Evolutionary conservation across 2,329 filamentous ascomycete species (phyloP).

Genomic region (Truncatella angustata): DNA sequence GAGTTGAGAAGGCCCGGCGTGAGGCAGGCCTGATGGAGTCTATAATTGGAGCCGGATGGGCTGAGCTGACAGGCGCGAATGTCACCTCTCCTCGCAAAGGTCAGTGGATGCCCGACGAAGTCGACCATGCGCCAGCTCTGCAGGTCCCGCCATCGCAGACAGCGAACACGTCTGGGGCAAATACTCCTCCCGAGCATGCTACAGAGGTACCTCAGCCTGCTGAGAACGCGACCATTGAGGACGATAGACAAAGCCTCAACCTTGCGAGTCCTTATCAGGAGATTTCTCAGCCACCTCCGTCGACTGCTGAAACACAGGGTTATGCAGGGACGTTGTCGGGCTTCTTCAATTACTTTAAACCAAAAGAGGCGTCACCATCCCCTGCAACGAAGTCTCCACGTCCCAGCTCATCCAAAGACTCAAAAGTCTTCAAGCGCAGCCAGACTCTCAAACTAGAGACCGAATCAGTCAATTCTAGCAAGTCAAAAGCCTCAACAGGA

Average conservation of each 20-base stretch:
- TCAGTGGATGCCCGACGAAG: slow-evolving; percentile 38
- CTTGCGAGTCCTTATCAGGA: slow-evolving; percentile 37
- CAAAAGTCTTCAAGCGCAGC: slow-evolving; percentile 72
- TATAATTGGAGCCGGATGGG: slow-evolving; percentile 91
- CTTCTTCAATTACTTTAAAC: slow-evolving; percentile 74
- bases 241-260: slow-evolving; percentile 59
- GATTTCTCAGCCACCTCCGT: slow-evolving; percentile 17
- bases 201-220: slow-evolving; percentile 70
- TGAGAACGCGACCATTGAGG: slow-evolving; percentile 63
- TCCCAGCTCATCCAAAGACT: slow-evolving; percentile 48
- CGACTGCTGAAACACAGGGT: slow-evolving; percentile 28
- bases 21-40: slow-evolving; percentile 92
- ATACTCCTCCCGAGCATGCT: slow-evolving; percentile 34
- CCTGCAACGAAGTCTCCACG: background rate
- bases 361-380: slow-evolving; percentile 46
- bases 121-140: slow-evolving; percentile 24
- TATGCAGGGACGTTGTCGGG: slow-evolving; percentile 55
- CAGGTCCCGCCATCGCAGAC: slow-evolving; percentile 21
- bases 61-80: slow-evolving; percentile 78
- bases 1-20: slow-evolving; percentile 89
- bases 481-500: slow-evolving; percentile 47
- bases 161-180: slow-evolving; percentile 31
- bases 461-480: slow-evolving; percentile 31
- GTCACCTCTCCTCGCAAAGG: slow-evolving; percentile 45
- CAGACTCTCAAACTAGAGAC: slow-evolving; percentile 63